Evolutionary conservation across 2,329 filamentous ascomycete species (phyloP), one percentile per base, ranked within the genome.

Genomic region (Thyridium curvatum): DNA sequence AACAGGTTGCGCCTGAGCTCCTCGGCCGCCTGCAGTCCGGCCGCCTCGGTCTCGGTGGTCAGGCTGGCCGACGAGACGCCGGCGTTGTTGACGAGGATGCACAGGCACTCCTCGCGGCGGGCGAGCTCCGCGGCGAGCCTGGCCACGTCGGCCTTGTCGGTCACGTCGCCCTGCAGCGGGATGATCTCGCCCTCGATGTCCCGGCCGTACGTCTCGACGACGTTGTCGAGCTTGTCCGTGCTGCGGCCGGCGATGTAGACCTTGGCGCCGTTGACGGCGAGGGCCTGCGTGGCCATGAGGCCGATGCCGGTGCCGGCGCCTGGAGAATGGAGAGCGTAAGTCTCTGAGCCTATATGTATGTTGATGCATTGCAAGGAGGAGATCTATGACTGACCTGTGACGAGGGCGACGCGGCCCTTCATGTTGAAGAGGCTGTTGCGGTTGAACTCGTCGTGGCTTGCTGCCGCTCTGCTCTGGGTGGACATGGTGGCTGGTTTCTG

Each of bases 181-280:
- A 82, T 64, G 33, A 84, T 80, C 32, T 68, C 68, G 40, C 77
- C 77, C 29, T 67, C 60, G 30, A 64, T 54, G 41, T 65, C 69
- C 48, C 74, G 69, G 21, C 75, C 65, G 46, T 77, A 77, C 36
- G 71, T 76, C 40, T 80, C 58, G 34, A 75, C 75, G 2, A 77
- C 73, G 26, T 64, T 72, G 14, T 80, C 75, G 35, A 82, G 66
- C 52, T 82, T 82, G 50, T 79, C 79, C 18, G 67, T 64, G 32
- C 75, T 78, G 13, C 76, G 77, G 26, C 83, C 81, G 17, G 77
- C 79, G 45, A 87, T 81, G 65, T 85, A 86, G 6, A 86, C 82
- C 45, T 74, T 82, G 41, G 74, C 76, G 44, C 82, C 80, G 56
- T 84, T 86, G 41, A 68, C 62, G 1, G 84, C 75, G 10, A 59